Conservation (phyloP, 441 rosid genomes). For the Croton setiger region DNA sequence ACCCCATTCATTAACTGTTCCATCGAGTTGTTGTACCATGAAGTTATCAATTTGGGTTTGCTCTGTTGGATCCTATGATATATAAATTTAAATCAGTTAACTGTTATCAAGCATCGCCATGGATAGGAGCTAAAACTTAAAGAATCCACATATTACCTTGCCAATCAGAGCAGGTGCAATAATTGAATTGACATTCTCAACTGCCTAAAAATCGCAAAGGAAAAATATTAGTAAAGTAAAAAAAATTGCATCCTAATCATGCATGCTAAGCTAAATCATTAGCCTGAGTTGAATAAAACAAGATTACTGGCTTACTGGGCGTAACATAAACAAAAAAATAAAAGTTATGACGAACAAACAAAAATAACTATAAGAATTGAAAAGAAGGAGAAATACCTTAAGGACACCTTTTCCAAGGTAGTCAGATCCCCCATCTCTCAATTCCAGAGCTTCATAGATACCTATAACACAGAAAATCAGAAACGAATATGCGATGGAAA, state of each 20-base stretch:
- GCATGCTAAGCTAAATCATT: neutral
- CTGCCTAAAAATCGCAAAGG: slow-evolving; percentile 50
- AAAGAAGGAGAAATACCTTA: slow-evolving; percentile 38
- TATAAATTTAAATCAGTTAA: neutral
- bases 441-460: slow-evolving; percentile 82
- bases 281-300: no score
- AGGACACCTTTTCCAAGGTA: slow-evolving; percentile 92
- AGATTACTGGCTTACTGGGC: neutral
- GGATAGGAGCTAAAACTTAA: neutral
- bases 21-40: slow-evolving; percentile 94
- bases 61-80: slow-evolving; percentile 74
- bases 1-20: slow-evolving; percentile 98
- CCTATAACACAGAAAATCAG: slow-evolving; percentile 35
- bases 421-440: slow-evolving; percentile 91
- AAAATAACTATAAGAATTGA: neutral
- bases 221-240: neutral
- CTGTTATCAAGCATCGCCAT: neutral
- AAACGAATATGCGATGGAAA: neutral
- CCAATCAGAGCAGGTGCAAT: slow-evolving; percentile 89
- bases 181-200: slow-evolving; percentile 68
- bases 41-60: slow-evolving; percentile 74
- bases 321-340: neutral
- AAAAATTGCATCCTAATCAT: neutral
- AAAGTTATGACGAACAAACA: neutral
- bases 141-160: slow-evolving; percentile 39